These are phyloP conservation scores for Phytopythium sindhum DNA, from an alignment of 352 stramenopile genomes.

Conservation along the genomic window DNA sequence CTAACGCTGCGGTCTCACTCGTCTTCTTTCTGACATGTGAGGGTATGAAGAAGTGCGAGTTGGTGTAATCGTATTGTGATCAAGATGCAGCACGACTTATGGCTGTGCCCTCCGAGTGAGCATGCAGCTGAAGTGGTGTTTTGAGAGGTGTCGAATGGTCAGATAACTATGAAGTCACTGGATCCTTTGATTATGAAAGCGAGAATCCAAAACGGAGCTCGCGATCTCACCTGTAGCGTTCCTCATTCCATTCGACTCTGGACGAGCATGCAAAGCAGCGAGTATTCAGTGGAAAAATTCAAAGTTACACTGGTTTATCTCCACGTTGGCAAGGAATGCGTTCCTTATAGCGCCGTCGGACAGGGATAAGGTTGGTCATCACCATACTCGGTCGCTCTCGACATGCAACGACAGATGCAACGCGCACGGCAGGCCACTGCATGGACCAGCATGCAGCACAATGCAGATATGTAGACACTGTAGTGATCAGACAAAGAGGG, in stretches of 20 bases:
- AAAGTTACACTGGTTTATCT: slow-evolving; percentile 90
- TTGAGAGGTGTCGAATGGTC: slow-evolving; percentile 31
- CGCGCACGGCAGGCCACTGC: slow-evolving; percentile 4
- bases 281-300: slow-evolving; percentile 35
- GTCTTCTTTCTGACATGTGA: too few species aligned
- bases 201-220: slow-evolving; percentile 64
- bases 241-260: slow-evolving; percentile 68
- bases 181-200: slow-evolving; percentile 80
- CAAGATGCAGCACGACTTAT: too few species aligned
- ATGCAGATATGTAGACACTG: neutral
- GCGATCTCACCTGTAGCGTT: slow-evolving; percentile 71
- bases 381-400: slow-evolving; percentile 44
- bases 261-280: too few species aligned
- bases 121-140: neutral
- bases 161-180: slow-evolving; percentile 90
- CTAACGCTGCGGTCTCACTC: too few species aligned
- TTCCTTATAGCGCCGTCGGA: slow-evolving; percentile 67
- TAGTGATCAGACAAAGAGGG: slow-evolving; percentile 85
- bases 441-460: too few species aligned
- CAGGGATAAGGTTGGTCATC: slow-evolving; percentile 89
- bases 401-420: slow-evolving; percentile 13
- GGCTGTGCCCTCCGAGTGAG: too few species aligned
- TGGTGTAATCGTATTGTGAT: too few species aligned
- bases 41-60: too few species aligned
- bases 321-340: slow-evolving; percentile 76